Percentiles rank a stretch among this genome's conserved stretches.
phyloP scores from a whole-genome alignment of 192 early-diverging fungal genomes.

The Backusella mclennaniae region DNA sequence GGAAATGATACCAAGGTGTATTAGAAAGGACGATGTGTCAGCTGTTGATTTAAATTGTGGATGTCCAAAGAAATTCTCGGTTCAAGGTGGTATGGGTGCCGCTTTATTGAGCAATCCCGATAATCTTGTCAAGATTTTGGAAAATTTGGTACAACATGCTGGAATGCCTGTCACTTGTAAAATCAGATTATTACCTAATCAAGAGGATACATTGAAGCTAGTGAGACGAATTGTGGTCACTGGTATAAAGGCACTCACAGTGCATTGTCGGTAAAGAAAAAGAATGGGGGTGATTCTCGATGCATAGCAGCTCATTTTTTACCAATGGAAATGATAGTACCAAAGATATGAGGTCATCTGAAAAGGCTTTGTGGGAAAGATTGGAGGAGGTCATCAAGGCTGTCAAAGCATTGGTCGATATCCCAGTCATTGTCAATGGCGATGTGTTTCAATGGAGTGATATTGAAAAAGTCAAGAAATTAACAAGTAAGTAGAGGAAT shows the following conservation, averaged over 20 bases:
- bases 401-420: slow-evolving; percentile 46
- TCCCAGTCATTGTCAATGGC: slow-evolving; percentile 92
- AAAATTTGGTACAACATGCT: slow-evolving; percentile 66
- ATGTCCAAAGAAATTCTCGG: slow-evolving; percentile 95
- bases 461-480: slow-evolving; percentile 56
- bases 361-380: slow-evolving; percentile 83
- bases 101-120: slow-evolving; percentile 86
- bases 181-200: slow-evolving; percentile 71
- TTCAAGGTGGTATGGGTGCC: slow-evolving; percentile 93
- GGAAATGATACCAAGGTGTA: background rate
- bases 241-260: slow-evolving; percentile 81
- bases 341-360: slow-evolving; percentile 70
- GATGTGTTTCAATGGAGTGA: slow-evolving; percentile 74
- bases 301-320: background rate
- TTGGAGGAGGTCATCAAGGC: slow-evolving; percentile 71
- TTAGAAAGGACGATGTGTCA: slow-evolving; percentile 76
- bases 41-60: slow-evolving; percentile 98
- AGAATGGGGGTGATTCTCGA: background rate
- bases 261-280: slow-evolving; percentile 77
- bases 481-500: slow-evolving; percentile 41
- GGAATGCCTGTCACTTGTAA: slow-evolving; percentile 87
- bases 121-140: slow-evolving; percentile 66
- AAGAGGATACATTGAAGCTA: slow-evolving; percentile 78
- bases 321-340: slow-evolving; percentile 38
- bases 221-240: slow-evolving; percentile 81